A percentile compares a stretch with the other conserved stretches of the same genome.
These are phyloP conservation scores for Lophium mytilinum DNA, from an alignment of 495 filamentous ascomycete genomes.

Conservation along the genomic window DNA sequence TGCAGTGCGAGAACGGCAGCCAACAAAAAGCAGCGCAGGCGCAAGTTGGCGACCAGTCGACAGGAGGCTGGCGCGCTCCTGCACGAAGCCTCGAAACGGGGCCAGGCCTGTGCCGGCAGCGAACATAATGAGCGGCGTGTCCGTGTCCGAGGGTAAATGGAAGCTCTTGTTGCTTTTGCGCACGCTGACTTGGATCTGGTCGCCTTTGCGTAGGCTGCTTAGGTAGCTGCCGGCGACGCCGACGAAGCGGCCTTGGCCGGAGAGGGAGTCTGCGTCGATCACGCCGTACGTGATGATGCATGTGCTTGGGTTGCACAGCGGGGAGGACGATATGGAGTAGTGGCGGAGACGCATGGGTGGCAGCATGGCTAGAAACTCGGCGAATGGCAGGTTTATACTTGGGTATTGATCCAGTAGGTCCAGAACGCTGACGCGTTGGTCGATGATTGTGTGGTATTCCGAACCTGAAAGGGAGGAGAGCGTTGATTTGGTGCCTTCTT, in stretches of 20 bases:
- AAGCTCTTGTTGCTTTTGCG: constrained; percentile 48
- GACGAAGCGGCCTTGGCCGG: constrained; percentile 13
- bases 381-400: constrained; percentile 42
- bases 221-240: constrained; percentile 56
- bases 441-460: constrained; percentile 45
- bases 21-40: constrained; percentile 55
- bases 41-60: constrained; percentile 47
- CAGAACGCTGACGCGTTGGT: constrained; percentile 51
- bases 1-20: constrained; percentile 48
- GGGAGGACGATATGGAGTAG: constrained; percentile 71
- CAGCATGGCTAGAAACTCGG: constrained; percentile 56
- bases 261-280: constrained; percentile 47
- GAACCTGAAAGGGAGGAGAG: constrained; percentile 38
- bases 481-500: not conserved
- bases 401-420: constrained; percentile 53
- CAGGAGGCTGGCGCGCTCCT: constrained; percentile 52
- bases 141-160: constrained; percentile 52
- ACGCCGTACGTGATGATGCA: constrained; percentile 59
- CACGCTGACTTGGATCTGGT: constrained; percentile 52
- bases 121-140: constrained; percentile 58
- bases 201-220: constrained; percentile 45
- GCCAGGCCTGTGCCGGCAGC: constrained; percentile 52
- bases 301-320: constrained; percentile 45
- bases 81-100: constrained; percentile 62
- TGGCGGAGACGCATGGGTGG: constrained; percentile 64